Conservation (phyloP, 805 yeast species). For the Torulaspora gathmanii region DNA sequence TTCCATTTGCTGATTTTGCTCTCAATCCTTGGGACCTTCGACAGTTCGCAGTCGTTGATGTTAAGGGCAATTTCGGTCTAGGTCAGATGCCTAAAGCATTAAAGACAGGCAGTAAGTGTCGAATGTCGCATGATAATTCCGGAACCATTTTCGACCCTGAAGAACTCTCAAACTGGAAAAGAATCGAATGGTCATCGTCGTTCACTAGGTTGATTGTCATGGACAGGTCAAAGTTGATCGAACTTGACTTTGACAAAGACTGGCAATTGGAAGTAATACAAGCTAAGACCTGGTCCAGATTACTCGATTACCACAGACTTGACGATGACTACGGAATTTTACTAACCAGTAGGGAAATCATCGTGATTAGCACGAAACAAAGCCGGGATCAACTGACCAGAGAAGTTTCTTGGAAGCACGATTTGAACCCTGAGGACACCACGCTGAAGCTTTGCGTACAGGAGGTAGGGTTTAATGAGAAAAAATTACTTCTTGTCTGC, state of each 20-base stretch:
- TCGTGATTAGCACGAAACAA: conserved; percentile 41
- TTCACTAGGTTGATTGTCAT: conserved; percentile 33
- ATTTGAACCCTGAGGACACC: conserved; percentile 49
- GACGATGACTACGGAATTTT: conserved; percentile 43
- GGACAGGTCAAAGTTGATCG: conserved; percentile 43
- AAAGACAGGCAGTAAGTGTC: conserved; percentile 5
- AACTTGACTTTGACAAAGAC: conserved; percentile 31
- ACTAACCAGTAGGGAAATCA: conserved; percentile 63
- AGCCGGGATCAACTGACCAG: conserved; percentile 39
- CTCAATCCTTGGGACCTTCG: conserved; percentile 42
- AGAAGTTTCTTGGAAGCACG: conserved; percentile 70
- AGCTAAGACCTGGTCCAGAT: conserved; percentile 50
- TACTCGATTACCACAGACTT: conserved; percentile 43
- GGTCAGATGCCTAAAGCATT: conserved; percentile 31
- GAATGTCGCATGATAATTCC: conserved; percentile 10
- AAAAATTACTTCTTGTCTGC: conserved; percentile 13
- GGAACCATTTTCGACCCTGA: conserved; percentile 41
- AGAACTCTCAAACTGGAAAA: conserved; percentile 55
- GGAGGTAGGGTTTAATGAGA: conserved; percentile 13
- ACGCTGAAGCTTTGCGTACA: conserved; percentile 43
- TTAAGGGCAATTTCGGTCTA: conserved; percentile 48
- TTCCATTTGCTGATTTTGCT: conserved; percentile 43
- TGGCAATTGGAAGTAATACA: conserved; percentile 39
- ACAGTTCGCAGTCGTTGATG: conserved; percentile 45
- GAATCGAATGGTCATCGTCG: conserved; percentile 43